Conservation (phyloP, 2,329 filamentous ascomycete genomes). For the Pleoardoris graminearum region DNA sequence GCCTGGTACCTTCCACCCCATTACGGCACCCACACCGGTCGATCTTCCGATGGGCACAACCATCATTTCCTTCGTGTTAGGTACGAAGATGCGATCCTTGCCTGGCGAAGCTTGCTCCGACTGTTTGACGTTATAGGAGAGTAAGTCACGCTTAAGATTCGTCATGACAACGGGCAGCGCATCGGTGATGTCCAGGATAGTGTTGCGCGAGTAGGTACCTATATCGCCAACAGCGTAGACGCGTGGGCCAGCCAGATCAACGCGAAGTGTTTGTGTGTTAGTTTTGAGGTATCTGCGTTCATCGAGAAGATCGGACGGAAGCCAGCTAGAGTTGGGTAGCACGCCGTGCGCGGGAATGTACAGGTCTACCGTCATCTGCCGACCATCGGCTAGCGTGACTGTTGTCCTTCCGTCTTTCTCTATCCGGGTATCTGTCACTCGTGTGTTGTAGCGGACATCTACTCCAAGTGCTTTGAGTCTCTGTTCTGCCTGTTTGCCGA, state of each 20-base stretch:
- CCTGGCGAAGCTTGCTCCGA: slow-evolving; percentile 29
- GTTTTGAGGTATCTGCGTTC: slow-evolving; percentile 54
- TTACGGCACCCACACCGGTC: slow-evolving; percentile 39
- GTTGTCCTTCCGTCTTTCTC: slow-evolving; percentile 47
- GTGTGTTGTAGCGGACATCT: slow-evolving; percentile 47
- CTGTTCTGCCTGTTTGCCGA: slow-evolving; percentile 50
- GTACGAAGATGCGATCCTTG: slow-evolving; percentile 29
- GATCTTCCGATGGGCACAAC: slow-evolving; percentile 37
- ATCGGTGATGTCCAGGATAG: slow-evolving; percentile 46
- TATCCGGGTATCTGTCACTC: slow-evolving; percentile 29
- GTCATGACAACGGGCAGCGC: slow-evolving; percentile 47
- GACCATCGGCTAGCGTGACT: slow-evolving; percentile 47
- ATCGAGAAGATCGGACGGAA: slow-evolving; percentile 54
- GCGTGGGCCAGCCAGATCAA: slow-evolving; percentile 49
- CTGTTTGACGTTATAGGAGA: slow-evolving; percentile 28
- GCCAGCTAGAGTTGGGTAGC: slow-evolving; percentile 56
- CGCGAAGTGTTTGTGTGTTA: slow-evolving; percentile 51
- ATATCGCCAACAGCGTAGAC: slow-evolving; percentile 57
- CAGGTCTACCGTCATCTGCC: slow-evolving; percentile 53
- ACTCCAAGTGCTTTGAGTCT: slow-evolving; percentile 55
- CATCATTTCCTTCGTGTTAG: slow-evolving; percentile 27
- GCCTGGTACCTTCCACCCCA: slow-evolving; percentile 46
- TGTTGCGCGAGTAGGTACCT: slow-evolving; percentile 48
- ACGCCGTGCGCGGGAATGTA: slow-evolving; percentile 59
- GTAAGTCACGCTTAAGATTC: slow-evolving; percentile 54